These are phyloP conservation scores for Zymoseptoria tritici DNA, from an alignment of 2,329 filamentous ascomycete genomes.

Conservation along the genomic window DNA sequence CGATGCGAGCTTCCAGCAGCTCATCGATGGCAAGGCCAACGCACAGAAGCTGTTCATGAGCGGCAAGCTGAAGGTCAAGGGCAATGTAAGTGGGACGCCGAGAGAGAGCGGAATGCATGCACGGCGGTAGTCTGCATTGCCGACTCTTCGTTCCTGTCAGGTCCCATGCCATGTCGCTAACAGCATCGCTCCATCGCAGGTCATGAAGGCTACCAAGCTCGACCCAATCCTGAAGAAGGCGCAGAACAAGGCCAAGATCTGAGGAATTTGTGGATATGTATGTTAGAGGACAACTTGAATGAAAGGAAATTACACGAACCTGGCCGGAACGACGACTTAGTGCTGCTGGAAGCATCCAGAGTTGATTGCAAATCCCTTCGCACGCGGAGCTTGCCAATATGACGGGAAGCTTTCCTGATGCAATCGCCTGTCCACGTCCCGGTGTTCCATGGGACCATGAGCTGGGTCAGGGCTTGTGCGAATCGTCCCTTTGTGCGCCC, in stretches of 20 bases:
- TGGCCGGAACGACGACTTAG: no score
- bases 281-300: background rate
- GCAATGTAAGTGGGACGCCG: constrained; percentile 56
- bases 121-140: background rate
- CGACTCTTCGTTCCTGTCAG: no score
- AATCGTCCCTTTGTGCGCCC: no score
- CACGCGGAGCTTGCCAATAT: no score
- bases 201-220: constrained; percentile 95
- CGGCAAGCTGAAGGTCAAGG: constrained; percentile 98
- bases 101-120: background rate
- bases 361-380: no score
- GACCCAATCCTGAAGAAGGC: constrained; percentile 88
- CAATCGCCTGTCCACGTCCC: no score
- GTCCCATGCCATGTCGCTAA: background rate
- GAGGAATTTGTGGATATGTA: constrained; percentile 28
- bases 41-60: constrained; percentile 94
- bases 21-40: constrained; percentile 82
- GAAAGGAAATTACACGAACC: background rate
- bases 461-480: no score
- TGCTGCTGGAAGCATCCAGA: no score
- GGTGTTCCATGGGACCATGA: no score
- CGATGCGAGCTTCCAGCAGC: constrained; percentile 77
- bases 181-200: background rate
- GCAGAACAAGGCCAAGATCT: constrained; percentile 76
- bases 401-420: no score